Base-by-base conservation (phyloP, 345 rosid species). In the Cochlearia excelsa region DNA sequence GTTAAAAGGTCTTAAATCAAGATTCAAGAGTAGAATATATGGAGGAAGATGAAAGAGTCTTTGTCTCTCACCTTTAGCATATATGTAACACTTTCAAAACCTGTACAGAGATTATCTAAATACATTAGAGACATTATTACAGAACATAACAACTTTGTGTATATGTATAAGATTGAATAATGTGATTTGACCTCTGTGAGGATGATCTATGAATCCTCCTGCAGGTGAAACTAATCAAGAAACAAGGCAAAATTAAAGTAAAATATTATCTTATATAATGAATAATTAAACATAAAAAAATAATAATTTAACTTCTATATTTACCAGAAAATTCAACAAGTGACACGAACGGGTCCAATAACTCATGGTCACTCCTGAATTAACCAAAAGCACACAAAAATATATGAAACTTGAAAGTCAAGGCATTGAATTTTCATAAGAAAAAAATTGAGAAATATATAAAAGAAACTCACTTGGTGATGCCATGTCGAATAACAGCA, bases 191-290 rank as follows among this genome's bases (percentile, higher is more conserved):
- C 96, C 98, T 88, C 95, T 84, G 46, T 91, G 98, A 3, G 98
- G 98, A 76, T 91, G 98, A 60, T 91, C 98, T 39, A 82, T 82
- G 57, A 91, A 88, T 69, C 98, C 98, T 74, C 92, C 90, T 1
- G 95, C 96, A 63, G 85, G 82, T 59, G 87, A 50, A 63, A 84
- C 98, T 91, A 80, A 80, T 61, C 46, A 52, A 51, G 54, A 52
- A 63, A 46, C 59, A 72, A n/a, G 56, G n/a, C 34, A 46, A 37
- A 1, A 37, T 37, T 1, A 8, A 33, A 5, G 35, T 33, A 5
- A 33, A 33, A 33, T 6, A 3, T 34, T 34, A 34, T 3, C 3
- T 34, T 34, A 34, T 34, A 34, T 34, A 34, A 3, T 2, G 3
- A 34, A 34, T 34, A 3, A 3, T 3, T 34, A 34, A 34, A 34